Percentiles rank a stretch among this genome's conserved stretches.
Conservation (phyloP, 768 basidiomycete species). For the Mycena albidolilacea region DNA sequence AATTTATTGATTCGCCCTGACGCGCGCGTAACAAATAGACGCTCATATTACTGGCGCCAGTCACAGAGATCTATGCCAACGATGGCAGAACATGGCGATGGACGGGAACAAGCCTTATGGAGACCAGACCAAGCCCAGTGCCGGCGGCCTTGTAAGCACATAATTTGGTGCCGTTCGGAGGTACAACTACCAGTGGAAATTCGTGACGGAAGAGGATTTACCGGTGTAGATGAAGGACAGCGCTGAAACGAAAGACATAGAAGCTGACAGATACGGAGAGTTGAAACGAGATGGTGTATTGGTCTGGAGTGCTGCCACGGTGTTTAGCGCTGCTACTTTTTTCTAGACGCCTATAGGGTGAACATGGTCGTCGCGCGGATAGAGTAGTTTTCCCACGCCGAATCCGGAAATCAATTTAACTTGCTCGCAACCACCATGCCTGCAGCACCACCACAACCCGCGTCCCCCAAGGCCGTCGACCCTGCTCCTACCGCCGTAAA, state of each 20-base stretch:
- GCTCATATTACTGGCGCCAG: not conserved
- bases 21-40: not conserved
- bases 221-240: no score
- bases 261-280: no score
- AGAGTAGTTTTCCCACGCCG: not conserved
- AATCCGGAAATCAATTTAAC: not conserved
- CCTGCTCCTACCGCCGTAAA: slow-evolving; percentile 41
- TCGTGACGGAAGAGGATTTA: no score
- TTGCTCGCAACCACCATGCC: slow-evolving; percentile 25
- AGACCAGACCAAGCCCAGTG: not conserved
- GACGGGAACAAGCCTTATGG: not conserved
- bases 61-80: not conserved
- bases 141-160: no score
- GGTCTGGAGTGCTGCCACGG: no score
- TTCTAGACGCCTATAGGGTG: no score
- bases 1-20: not conserved
- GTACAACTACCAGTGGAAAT: no score
- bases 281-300: no score
- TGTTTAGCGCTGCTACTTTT: no score
- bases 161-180: no score
- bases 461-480: slow-evolving; percentile 38
- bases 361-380: no score
- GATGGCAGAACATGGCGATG: not conserved
- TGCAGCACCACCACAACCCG: slow-evolving; percentile 12
- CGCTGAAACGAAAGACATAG: no score